Percentiles rank a stretch among this genome's conserved stretches.
These are phyloP conservation scores for Lenzites betulinus DNA, from an alignment of 768 basidiomycete genomes.

Conservation along the genomic window DNA sequence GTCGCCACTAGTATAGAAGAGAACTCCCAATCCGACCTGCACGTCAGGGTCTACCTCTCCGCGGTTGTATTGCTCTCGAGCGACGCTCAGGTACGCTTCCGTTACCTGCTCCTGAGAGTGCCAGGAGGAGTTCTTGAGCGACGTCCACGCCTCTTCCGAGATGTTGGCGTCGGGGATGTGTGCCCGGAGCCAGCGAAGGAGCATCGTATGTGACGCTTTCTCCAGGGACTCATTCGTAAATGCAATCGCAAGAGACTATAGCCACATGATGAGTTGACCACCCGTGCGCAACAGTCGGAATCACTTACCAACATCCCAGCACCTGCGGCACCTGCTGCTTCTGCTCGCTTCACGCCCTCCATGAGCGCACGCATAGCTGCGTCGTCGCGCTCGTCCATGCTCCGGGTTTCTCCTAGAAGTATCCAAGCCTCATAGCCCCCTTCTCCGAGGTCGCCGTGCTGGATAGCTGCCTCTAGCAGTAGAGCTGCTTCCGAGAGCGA, in stretches of 20 bases:
- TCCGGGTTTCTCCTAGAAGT: conserved; percentile 84
- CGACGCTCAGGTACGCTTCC: conserved; percentile 79
- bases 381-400: conserved; percentile 88
- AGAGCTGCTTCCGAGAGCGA: conserved; percentile 86
- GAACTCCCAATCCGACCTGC: conserved; percentile 88
- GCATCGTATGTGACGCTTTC: conserved; percentile 78
- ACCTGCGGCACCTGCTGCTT: conserved; percentile 62
- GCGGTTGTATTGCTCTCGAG: conserved; percentile 76
- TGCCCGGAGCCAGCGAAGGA: conserved; percentile 82
- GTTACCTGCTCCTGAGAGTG: conserved; percentile 78
- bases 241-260: conserved; percentile 89
- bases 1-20: conserved; percentile 87
- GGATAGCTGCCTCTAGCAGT: conserved; percentile 89
- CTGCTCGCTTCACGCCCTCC: conserved; percentile 70
- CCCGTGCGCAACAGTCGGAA: not conserved
- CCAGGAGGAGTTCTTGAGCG: conserved; percentile 69
- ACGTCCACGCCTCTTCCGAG: conserved; percentile 55
- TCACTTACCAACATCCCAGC: conserved; percentile 72
- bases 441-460: conserved; percentile 76
- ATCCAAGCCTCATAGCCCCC: conserved; percentile 92
- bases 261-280: not conserved
- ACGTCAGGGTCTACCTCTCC: conserved; percentile 83
- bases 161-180: conserved; percentile 60
- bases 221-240: conserved; percentile 96
- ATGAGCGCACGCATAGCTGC: conserved; percentile 77